Base-by-base conservation (phyloP, 1,139 yeast genomes). In the Blastobotrys apis region DNA sequence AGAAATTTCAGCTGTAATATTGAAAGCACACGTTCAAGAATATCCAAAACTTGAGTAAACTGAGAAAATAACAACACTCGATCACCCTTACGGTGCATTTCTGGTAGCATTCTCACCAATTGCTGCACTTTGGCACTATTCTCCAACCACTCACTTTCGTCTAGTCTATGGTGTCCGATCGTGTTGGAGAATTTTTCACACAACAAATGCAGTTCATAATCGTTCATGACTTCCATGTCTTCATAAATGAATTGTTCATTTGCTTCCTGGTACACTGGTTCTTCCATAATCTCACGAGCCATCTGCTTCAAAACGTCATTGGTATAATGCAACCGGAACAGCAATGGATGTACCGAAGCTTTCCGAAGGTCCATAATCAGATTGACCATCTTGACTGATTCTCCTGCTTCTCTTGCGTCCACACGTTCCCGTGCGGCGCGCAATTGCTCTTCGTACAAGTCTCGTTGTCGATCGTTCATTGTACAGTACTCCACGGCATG, bases 221-320 rank as follows among this genome's bases (percentile, higher is more conserved):
- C 99, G 10, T 86, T 76, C 97, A 94, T 87, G n/a, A 84, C 88
- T 60, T 80, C 80, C 97, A 92, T 90, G 63, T 92, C 99, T 65
- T 92, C 98, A 57, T 63, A 78, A 47, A 92, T 88, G 59, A 74
- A 90, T 34, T 75, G 69, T 51, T 73, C 69, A 61, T 86, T 88
- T 17, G 97, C 97, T 39, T 69, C 68, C 47, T 74, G 78, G 64
- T 92, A 92, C 47, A 78, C 81, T 1, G 88, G 87, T 57, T 90
- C 97, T 45, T 72, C 73, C 81, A 85, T 81, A 41, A 92, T 88
- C 20, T 73, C 78, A 51, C 72, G 74, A 36, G 96, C 75, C 97
- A 92, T 92, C 41, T 69, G 60, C 39, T 65, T 60, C 47, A 94
- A 63, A 31, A 58, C 68, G 0, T 64, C 68, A 55, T 84, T 85